A percentile compares a stretch with the other conserved stretches of the same genome.
phyloP scores from a whole-genome alignment of 441 rosid genomes.

The Manihot esculenta region DNA sequence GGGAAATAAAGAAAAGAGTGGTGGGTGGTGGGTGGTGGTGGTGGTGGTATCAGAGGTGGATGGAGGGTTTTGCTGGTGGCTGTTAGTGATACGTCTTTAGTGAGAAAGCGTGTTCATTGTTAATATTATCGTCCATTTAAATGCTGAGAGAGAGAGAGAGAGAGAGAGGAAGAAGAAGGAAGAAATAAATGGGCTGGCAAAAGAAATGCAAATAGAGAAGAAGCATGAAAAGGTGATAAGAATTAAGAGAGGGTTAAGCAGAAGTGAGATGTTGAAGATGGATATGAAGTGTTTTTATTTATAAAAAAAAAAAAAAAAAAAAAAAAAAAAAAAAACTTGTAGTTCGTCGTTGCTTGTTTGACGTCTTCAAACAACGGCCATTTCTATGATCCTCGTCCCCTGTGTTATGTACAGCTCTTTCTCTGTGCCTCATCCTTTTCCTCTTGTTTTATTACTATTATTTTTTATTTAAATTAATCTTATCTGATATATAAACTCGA shows the following conservation, averaged over 20 bases:
- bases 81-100: constrained; percentile 43
- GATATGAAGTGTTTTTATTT: constrained; percentile 16
- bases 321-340: not conserved
- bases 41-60: constrained; percentile 1
- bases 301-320: too few species aligned
- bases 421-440: not conserved
- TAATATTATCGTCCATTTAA: not conserved
- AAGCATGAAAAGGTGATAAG: not conserved
- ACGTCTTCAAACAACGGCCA: constrained; percentile 49
- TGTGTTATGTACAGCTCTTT: not conserved
- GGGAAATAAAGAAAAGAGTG: constrained; percentile 8
- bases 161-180: too few species aligned
- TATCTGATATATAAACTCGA: too few species aligned
- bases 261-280: constrained; percentile 24
- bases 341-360: constrained; percentile 72
- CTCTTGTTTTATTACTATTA: not conserved
- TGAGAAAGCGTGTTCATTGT: not conserved
- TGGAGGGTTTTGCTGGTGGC: constrained; percentile 43
- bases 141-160: too few species aligned
- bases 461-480: not conserved
- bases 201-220: not conserved
- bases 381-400: constrained; percentile 30
- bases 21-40: constrained; percentile 2
- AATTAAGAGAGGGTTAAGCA: not conserved
- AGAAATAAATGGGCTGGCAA: not conserved